phyloP scores from a whole-genome alignment of 495 filamentous ascomycete species.

The Clavariopsis aquatica region DNA sequence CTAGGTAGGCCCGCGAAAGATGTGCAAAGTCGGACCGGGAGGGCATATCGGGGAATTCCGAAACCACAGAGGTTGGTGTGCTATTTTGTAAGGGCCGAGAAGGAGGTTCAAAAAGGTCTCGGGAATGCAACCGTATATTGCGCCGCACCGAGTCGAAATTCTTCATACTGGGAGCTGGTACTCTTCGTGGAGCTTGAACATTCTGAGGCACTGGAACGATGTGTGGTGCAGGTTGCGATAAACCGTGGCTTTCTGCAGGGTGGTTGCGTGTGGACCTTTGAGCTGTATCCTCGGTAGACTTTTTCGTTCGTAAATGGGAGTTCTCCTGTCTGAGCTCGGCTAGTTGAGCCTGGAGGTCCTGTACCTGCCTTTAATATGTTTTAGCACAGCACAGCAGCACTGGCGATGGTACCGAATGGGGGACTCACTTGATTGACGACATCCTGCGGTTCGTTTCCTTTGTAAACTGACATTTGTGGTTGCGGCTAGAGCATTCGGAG shows the following conservation, averaged over 20 bases:
- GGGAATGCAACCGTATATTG: slow-evolving; percentile 72
- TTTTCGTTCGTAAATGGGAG: slow-evolving; percentile 63
- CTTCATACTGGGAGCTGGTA: slow-evolving; percentile 55
- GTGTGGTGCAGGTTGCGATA: neutral
- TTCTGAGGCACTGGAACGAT: neutral
- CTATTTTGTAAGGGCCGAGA: neutral
- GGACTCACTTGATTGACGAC: slow-evolving; percentile 88
- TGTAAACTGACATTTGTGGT: slow-evolving; percentile 96
- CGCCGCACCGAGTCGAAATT: slow-evolving; percentile 70
- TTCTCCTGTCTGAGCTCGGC: slow-evolving; percentile 72
- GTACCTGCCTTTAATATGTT: slow-evolving; percentile 66
- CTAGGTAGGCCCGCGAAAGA: slow-evolving; percentile 74
- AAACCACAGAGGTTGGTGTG: slow-evolving; percentile 36
- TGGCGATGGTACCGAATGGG: neutral
- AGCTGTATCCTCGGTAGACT: slow-evolving; percentile 46
- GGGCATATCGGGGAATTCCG: slow-evolving; percentile 66
- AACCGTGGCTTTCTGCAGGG: slow-evolving; percentile 61
- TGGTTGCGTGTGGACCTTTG: slow-evolving; percentile 46
- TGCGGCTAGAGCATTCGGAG: slow-evolving; percentile 92
- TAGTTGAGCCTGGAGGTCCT: slow-evolving; percentile 94
- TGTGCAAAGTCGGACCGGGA: slow-evolving; percentile 69
- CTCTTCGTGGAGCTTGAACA: neutral
- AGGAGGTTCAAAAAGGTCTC: slow-evolving; percentile 69
- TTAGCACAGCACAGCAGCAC: neutral
- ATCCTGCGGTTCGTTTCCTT: slow-evolving; percentile 98